Percentiles rank a stretch among this genome's conserved stretches.
phyloP scores from a whole-genome alignment of 129 eudicot species.

The Erigeron canadensis region DNA sequence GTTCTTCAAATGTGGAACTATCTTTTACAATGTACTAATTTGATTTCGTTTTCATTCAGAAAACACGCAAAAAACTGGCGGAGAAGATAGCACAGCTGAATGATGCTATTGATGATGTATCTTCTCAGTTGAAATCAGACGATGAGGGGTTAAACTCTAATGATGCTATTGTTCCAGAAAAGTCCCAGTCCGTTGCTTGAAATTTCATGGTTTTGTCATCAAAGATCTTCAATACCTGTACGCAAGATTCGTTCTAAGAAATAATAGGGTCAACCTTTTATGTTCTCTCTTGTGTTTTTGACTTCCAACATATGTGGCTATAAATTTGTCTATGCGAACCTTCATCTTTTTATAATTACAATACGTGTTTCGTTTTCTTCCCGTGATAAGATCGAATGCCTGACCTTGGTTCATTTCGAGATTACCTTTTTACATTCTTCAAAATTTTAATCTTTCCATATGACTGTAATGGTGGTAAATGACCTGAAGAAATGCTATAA shows the following conservation, averaged over 20 bases:
- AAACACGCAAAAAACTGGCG: slow-evolving; percentile 57
- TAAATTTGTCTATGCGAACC: slow-evolving; percentile 16
- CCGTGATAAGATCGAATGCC: background rate
- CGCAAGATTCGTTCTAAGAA: slow-evolving; percentile 22
- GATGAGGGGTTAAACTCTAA: slow-evolving; percentile 31
- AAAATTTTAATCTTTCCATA: background rate
- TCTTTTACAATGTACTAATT: background rate
- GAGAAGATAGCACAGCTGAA: slow-evolving; percentile 87
- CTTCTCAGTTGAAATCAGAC: slow-evolving; percentile 47
- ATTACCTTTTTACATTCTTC: background rate
- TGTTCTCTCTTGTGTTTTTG: slow-evolving; percentile 17
- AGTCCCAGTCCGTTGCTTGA: slow-evolving; percentile 28
- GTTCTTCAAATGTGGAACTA: background rate
- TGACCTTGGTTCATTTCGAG: background rate
- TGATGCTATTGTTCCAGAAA: slow-evolving; percentile 37
- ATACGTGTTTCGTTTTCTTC: slow-evolving; percentile 9
- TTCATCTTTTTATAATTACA: background rate
- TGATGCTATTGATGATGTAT: slow-evolving; percentile 68
- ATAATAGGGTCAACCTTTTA: slow-evolving; percentile 13
- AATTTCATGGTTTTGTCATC: slow-evolving; percentile 7
- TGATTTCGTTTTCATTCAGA: slow-evolving; percentile 43
- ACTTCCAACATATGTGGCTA: slow-evolving; percentile 8
- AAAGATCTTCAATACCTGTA: slow-evolving; percentile 27
- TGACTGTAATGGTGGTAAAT: background rate
- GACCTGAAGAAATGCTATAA: background rate